Percentiles rank a stretch among this genome's conserved stretches.
phyloP scores from a whole-genome alignment of 139 green algal genomes.

The Asterochloris sp. region DNA sequence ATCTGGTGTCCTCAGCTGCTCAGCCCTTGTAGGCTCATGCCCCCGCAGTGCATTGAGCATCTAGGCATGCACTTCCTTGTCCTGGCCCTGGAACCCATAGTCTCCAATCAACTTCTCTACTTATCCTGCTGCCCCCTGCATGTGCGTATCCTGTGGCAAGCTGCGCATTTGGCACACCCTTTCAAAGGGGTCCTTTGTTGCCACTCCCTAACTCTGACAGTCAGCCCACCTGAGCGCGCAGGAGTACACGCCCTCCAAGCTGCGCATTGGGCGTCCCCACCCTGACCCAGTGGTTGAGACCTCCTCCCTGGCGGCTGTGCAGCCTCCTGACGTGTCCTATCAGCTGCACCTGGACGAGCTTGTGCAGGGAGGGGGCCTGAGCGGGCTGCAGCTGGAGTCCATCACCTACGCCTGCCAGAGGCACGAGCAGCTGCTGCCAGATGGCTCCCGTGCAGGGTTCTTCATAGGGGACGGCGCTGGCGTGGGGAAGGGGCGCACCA shows the following conservation, averaged over 20 bases:
- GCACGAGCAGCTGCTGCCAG: constrained; percentile 34
- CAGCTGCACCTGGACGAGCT: constrained; percentile 26
- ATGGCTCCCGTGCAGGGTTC: constrained; percentile 41
- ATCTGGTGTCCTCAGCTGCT: too few relatives aligned
- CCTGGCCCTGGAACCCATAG: too few relatives aligned
- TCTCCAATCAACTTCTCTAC: too few relatives aligned
- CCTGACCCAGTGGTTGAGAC: constrained; percentile 62
- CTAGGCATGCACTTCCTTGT: too few relatives aligned
- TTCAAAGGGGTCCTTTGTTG: too few relatives aligned
- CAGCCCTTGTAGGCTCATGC: too few relatives aligned
- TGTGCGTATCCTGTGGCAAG: too few relatives aligned
- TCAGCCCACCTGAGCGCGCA: constrained; percentile 26
- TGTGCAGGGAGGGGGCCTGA: constrained; percentile 25
- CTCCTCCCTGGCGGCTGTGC: constrained; percentile 41
- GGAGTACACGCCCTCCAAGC: constrained; percentile 47
- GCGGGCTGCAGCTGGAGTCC: constrained; percentile 38
- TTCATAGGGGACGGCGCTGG: constrained; percentile 58
- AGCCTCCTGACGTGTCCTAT: constrained; percentile 51
- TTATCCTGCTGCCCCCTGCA: too few relatives aligned
- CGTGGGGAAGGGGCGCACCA: constrained; percentile 47
- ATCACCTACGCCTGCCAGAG: constrained; percentile 47
- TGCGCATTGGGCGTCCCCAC: constrained; percentile 36
- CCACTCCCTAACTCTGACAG: too few relatives aligned
- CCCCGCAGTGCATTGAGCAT: too few relatives aligned
- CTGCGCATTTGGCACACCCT: too few relatives aligned